Conservation (phyloP, 2,329 filamentous ascomycete species). For the Pseudogymnoascus destructans region DNA sequence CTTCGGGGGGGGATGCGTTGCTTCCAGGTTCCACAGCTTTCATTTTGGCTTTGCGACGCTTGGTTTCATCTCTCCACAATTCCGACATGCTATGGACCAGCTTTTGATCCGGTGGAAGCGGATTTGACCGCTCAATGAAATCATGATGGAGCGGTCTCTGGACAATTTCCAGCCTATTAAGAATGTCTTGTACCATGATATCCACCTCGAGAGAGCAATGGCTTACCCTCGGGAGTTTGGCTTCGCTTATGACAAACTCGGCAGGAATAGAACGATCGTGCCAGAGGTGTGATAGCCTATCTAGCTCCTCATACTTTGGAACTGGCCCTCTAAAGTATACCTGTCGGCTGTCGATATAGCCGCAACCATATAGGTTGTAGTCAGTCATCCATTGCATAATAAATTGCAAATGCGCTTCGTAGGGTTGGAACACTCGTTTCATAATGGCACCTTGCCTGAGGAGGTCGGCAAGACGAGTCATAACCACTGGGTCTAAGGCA, state of each 20-base stretch:
- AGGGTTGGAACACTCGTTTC: constrained; percentile 74
- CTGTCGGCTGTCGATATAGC: constrained; percentile 62
- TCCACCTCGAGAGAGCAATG: constrained; percentile 87
- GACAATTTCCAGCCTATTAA: constrained; percentile 65
- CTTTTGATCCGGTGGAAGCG: constrained; percentile 56
- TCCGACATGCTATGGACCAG: constrained; percentile 89
- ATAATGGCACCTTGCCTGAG: constrained; percentile 79
- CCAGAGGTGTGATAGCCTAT: constrained; percentile 56
- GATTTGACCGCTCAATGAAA: constrained; percentile 60
- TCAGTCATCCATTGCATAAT: constrained; percentile 96
- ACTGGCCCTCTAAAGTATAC: constrained; percentile 64
- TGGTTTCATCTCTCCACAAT: constrained; percentile 82
- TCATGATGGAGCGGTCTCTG: constrained; percentile 75
- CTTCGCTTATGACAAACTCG: constrained; percentile 46
- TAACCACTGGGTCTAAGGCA: constrained; percentile 73
- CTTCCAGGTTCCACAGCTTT: constrained; percentile 48
- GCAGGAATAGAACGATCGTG: constrained; percentile 58
- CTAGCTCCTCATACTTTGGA: constrained; percentile 51
- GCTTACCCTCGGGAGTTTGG: constrained; percentile 60
- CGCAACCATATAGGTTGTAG: constrained; percentile 93
- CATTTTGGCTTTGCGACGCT: constrained; percentile 61
- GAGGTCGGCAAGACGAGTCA: constrained; percentile 77
- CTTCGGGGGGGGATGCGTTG: constrained; percentile 70
- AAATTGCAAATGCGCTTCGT: constrained; percentile 88
- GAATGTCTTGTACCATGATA: constrained; percentile 74